phyloP scores from a whole-genome alignment of 78 protist species.

The Dictyostelium capitatum region DNA sequence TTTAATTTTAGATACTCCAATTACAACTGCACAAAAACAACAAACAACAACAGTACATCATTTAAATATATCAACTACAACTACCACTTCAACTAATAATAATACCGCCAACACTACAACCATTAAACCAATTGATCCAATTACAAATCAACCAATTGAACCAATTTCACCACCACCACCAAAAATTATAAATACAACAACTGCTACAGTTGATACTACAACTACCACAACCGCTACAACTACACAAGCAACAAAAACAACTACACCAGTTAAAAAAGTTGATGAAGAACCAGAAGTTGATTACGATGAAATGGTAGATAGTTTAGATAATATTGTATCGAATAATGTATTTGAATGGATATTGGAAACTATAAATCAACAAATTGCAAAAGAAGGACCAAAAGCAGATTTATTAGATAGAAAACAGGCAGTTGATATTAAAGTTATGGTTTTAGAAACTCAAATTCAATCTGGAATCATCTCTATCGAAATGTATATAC shows the following conservation, averaged over 20 bases:
- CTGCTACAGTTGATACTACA: not conserved
- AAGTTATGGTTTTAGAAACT: slow-evolving; percentile 53
- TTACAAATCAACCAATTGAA: not conserved
- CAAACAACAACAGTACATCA: not conserved
- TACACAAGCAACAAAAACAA: not conserved
- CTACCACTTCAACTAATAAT: not conserved
- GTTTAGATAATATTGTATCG: slow-evolving; percentile 52
- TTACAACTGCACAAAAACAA: not conserved
- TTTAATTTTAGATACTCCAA: slow-evolving; percentile 51
- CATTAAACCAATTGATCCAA: not conserved
- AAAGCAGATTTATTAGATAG: slow-evolving; percentile 53
- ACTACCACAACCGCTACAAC: not conserved
- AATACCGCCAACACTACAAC: not conserved
- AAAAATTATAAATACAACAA: not conserved
- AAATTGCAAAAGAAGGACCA: slow-evolving; percentile 12
- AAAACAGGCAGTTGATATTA: slow-evolving; percentile 71
- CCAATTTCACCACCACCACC: not conserved
- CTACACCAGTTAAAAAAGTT: not conserved
- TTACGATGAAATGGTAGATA: slow-evolving; percentile 11
- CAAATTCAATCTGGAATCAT: slow-evolving; percentile 46
- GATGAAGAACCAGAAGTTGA: slow-evolving; percentile 20
- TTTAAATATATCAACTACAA: not conserved
- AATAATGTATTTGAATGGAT: slow-evolving; percentile 58
- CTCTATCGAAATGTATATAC: slow-evolving; percentile 15
- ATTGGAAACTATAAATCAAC: not conserved